Conservation (phyloP, 2,329 filamentous ascomycete species). For the Neocucurbitaria cava region DNA sequence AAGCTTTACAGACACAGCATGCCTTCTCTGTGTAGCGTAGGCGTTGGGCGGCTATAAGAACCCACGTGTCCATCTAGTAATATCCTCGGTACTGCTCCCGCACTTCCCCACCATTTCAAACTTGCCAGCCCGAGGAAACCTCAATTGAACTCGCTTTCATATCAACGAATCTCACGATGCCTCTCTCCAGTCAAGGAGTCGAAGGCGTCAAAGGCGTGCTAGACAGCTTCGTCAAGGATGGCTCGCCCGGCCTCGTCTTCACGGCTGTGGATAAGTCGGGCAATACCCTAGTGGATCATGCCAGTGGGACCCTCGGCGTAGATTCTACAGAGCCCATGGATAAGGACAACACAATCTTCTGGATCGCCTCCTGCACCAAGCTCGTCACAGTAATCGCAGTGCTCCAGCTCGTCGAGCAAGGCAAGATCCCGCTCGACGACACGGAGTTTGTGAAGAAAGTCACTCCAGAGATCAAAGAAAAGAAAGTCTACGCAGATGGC, state of each 20-base stretch:
- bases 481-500: constrained; percentile 50
- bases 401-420: constrained; percentile 48
- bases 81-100: background rate
- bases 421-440: constrained; percentile 46
- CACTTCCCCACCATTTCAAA: constrained; percentile 1
- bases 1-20: background rate
- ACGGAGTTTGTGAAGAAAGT: constrained; percentile 39
- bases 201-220: constrained; percentile 48
- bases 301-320: constrained; percentile 52
- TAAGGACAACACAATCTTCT: constrained; percentile 64
- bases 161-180: constrained; percentile 25
- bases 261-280: constrained; percentile 55
- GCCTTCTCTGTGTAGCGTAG: background rate
- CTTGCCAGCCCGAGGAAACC: background rate
- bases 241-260: constrained; percentile 55
- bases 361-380: constrained; percentile 62
- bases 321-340: constrained; percentile 60
- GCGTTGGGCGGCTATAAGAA: background rate
- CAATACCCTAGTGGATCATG: constrained; percentile 50
- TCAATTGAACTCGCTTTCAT: background rate
- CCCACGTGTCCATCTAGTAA: background rate
- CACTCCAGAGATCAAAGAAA: constrained; percentile 48
- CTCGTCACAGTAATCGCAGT: constrained; percentile 42
- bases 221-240: constrained; percentile 36
- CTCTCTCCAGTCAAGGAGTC: constrained; percentile 36